These are phyloP conservation scores for Scenedesmus sp. DNA, from an alignment of 163 green algal species.

Conservation along the genomic window DNA sequence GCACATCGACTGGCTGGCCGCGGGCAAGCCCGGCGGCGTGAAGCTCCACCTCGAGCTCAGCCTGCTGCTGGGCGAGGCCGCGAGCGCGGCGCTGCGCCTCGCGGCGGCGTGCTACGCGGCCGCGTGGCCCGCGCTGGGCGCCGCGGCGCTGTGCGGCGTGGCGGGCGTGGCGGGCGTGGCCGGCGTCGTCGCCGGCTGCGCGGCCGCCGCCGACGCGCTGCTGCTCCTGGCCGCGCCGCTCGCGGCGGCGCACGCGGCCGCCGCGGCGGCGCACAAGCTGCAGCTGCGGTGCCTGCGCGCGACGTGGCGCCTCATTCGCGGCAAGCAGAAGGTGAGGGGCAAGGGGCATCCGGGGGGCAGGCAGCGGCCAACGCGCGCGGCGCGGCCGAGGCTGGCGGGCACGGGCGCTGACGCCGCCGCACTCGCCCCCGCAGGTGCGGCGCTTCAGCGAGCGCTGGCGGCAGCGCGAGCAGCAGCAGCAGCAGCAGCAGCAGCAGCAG, in stretches of 20 bases:
- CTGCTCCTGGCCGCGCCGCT: constrained; percentile 28
- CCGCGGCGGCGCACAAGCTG: constrained; percentile 7
- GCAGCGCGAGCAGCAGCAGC: background rate
- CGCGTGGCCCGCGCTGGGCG: constrained; percentile 1
- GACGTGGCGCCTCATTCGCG: constrained; percentile 49
- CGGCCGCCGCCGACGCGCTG: constrained; percentile 26
- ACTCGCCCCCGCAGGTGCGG: constrained; percentile 5
- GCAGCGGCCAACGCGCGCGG: background rate
- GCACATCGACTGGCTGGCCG: constrained; percentile 34
- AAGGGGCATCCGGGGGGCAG: too few species aligned
- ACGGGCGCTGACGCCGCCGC: background rate
- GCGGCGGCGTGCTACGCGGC: background rate
- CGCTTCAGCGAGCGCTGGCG: constrained; percentile 26
- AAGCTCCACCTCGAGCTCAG: constrained; percentile 47
- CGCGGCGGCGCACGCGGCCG: background rate
- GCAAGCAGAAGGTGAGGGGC: constrained; percentile 29
- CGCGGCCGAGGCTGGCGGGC: too few species aligned
- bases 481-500: constrained; percentile 14
- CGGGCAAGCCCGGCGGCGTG: constrained; percentile 13
- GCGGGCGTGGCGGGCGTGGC: background rate
- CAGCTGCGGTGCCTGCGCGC: constrained; percentile 35
- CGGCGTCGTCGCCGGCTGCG: background rate
- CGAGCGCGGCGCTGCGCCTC: background rate
- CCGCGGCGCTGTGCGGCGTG: background rate
- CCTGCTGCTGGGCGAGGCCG: constrained; percentile 27